Conservation (phyloP, 805 yeast species). For the Hanseniaspora vineae region DNA sequence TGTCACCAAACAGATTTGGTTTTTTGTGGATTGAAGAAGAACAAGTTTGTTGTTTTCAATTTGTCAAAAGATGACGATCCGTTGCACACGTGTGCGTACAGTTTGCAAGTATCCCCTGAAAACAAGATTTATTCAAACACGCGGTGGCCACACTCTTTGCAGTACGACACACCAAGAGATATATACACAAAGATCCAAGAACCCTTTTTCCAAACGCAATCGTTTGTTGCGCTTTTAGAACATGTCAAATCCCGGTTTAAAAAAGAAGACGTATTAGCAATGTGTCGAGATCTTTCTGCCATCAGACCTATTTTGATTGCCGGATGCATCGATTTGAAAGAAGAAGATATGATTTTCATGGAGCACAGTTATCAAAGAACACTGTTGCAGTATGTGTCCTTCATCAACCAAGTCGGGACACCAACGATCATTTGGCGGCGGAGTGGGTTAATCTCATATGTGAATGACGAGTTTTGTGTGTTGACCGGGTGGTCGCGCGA, state of each 20-base stretch:
- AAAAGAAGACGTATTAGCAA: conserved; percentile 54
- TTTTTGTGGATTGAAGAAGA: too few species aligned
- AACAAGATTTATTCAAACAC: conserved; percentile 8
- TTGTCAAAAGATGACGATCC: neutral
- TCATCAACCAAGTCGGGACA: conserved; percentile 75
- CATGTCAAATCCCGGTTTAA: conserved; percentile 64
- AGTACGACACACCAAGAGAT: conserved; percentile 56
- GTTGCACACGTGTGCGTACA: neutral
- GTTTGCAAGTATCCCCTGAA: neutral
- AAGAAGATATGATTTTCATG: conserved; percentile 86
- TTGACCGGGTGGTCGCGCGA: conserved; percentile 82
- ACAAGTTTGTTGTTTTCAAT: too few species aligned
- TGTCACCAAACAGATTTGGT: too few species aligned
- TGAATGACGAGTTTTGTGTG: conserved; percentile 85
- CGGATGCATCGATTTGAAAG: conserved; percentile 75
- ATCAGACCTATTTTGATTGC: conserved; percentile 91
- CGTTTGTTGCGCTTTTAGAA: conserved; percentile 69
- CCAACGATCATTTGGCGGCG: conserved; percentile 95
- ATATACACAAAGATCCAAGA: conserved; percentile 60
- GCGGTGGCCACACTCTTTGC: conserved; percentile 22
- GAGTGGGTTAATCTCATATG: conserved; percentile 89
- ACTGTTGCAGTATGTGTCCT: conserved; percentile 73
- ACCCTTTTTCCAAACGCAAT: conserved; percentile 85
- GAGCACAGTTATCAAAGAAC: conserved; percentile 95
- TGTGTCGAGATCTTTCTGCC: conserved; percentile 82